A percentile compares a stretch with the other conserved stretches of the same genome.
phyloP scores from a whole-genome alignment of 495 filamentous ascomycete species.

The Tuber borchii region DNA sequence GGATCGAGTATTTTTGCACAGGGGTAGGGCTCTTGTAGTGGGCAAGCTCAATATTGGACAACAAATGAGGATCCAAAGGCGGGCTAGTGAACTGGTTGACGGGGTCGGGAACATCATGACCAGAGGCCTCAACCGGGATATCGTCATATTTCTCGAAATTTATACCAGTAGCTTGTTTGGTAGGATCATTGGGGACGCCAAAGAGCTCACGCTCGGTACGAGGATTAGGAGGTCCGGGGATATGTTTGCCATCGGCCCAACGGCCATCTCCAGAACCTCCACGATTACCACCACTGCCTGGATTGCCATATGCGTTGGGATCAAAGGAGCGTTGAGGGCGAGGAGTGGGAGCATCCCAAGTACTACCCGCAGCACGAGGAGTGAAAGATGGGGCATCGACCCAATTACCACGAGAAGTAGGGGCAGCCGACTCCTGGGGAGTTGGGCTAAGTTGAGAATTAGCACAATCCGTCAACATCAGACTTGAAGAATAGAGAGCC shows the following conservation, averaged over 20 bases:
- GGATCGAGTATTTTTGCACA: conserved; percentile 96
- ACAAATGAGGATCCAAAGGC: conserved; percentile 82
- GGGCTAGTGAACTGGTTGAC: conserved; percentile 86
- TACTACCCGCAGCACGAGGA: conserved; percentile 45
- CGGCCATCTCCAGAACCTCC: conserved; percentile 71
- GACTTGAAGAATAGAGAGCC: conserved; percentile 10
- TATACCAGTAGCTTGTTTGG: conserved; percentile 93
- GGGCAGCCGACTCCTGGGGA: conserved; percentile 54
- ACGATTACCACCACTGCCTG: conserved; percentile 31
- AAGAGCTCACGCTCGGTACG: conserved; percentile 93
- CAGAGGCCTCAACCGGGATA: conserved; percentile 95
- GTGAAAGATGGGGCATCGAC: conserved; percentile 67
- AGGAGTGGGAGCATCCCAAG: conserved; percentile 38
- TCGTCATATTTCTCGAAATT: conserved; percentile 99
- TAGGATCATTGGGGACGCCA: conserved; percentile 83
- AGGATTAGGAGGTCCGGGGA: conserved; percentile 78
- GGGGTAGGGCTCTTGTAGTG: conserved; percentile 91
- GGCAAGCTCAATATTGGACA: conserved; percentile 85
- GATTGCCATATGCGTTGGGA: conserved; percentile 32
- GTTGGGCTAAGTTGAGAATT: conserved; percentile 6
- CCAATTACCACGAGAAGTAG: conserved; percentile 48
- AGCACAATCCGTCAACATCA: conserved; percentile 17
- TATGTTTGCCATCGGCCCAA: conserved; percentile 95
- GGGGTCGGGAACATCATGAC: conserved; percentile 87
- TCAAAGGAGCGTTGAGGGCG: conserved; percentile 37